Evolutionary conservation across 257 asterid species (phyloP).

Genomic region (Solanum lycopersicoides): DNA sequence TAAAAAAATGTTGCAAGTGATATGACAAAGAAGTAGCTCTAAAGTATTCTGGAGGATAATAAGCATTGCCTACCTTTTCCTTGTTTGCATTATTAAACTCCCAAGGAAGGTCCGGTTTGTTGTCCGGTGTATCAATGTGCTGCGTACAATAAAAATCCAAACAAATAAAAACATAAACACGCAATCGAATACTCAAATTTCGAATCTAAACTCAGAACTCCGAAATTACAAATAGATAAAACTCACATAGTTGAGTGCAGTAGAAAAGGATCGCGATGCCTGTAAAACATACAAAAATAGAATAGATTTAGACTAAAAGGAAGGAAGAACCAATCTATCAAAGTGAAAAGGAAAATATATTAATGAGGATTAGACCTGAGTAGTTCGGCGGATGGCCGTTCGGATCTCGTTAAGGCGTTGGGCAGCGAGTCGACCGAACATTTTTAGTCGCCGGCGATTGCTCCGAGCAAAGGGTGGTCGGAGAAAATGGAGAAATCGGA

Average conservation of each 20-base stretch:
- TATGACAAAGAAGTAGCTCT: neutral
- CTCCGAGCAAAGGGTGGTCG: neutral
- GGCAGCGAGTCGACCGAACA: slow-evolving; percentile 68
- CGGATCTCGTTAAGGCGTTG: slow-evolving; percentile 73
- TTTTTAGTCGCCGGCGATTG: slow-evolving; percentile 11
- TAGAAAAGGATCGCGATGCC: slow-evolving; percentile 75
- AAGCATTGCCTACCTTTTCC: slow-evolving; percentile 39
- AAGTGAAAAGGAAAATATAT: neutral
- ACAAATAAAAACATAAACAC: neutral
- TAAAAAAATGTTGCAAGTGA: neutral
- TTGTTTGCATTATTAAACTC: slow-evolving; percentile 58
- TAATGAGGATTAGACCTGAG: slow-evolving; percentile 38
- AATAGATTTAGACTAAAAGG: neutral
- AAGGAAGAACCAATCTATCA: neutral
- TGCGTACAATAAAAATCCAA: slow-evolving; percentile 11
- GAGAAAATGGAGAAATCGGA: slow-evolving; percentile 6
- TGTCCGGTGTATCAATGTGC: slow-evolving; percentile 84
- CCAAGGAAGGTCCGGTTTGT: slow-evolving; percentile 79
- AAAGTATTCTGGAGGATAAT: neutral
- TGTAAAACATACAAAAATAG: slow-evolving; percentile 10
- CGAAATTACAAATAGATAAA: neutral
- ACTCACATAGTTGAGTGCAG: slow-evolving; percentile 86
- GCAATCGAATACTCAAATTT: neutral
- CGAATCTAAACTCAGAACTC: neutral
- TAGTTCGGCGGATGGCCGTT: slow-evolving; percentile 48